These are phyloP conservation scores for Sporobolomyces phaffii DNA, from an alignment of 768 basidiomycete species.

Conservation along the genomic window DNA sequence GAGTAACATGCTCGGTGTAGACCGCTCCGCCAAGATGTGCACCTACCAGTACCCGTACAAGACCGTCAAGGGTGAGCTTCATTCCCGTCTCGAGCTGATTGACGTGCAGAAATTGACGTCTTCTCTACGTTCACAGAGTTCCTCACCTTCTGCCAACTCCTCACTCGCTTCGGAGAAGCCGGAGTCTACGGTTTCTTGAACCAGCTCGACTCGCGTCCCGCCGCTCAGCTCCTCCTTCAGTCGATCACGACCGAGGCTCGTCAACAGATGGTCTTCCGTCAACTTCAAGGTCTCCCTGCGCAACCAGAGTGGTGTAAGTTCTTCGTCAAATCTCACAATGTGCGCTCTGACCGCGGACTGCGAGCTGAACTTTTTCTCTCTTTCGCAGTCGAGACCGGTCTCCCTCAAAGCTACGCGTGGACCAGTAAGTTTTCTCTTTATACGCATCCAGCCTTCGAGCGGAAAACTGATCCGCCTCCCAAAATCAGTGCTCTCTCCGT, in stretches of 20 bases:
- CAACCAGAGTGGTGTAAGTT: constrained; percentile 18
- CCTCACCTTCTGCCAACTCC: constrained; percentile 58
- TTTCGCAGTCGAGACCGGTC: constrained; percentile 53
- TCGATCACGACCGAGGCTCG: constrained; percentile 60
- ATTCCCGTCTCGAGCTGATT: not conserved
- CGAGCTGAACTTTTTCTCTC: not conserved
- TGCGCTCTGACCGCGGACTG: no score
- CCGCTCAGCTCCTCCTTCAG: constrained; percentile 55
- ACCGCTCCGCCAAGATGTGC: constrained; percentile 54
- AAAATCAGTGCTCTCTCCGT: not conserved
- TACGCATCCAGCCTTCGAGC: no score
- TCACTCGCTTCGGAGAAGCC: constrained; percentile 48
- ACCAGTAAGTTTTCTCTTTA: constrained; percentile 43
- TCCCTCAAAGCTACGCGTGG: constrained; percentile 62
- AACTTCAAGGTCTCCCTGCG: constrained; percentile 49
- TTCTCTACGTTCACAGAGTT: constrained; percentile 50
- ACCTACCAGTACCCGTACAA: constrained; percentile 53
- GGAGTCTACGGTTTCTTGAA: constrained; percentile 63
- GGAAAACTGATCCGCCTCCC: no score
- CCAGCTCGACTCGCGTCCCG: constrained; percentile 57
- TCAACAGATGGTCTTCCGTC: constrained; percentile 63
- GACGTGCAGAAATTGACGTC: not conserved
- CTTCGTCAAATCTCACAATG: no score
- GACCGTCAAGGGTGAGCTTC: constrained; percentile 49
- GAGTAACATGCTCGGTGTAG: constrained; percentile 37